Evolutionary conservation across 208 protist genomes (phyloP), one percentile per base, ranked within the genome.

Genomic region (Trypanosoma brucei): DNA sequence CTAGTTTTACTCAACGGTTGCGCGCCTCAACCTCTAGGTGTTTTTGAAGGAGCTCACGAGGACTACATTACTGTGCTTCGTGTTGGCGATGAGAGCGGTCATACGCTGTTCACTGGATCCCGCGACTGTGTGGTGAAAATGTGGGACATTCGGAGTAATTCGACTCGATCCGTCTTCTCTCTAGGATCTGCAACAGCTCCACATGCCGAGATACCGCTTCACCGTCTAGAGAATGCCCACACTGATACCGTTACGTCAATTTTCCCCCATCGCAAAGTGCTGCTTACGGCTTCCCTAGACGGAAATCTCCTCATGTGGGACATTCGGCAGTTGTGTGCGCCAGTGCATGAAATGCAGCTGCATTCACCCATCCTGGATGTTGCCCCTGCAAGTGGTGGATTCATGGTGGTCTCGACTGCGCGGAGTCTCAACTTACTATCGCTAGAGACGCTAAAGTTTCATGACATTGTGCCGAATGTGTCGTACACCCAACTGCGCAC

Each of bases 11-110:
- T 83, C 56, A 81, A 73, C 65, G 69, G 70, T 13, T 57, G 56
- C 30, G 77, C 62, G 39, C 78, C 76, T 46, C 78, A 81, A 55
- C 53, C 72, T n/a, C 54, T 79, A 51, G 70, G 71, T 30, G 78
- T 73, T 11, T 68, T 92, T 44, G 59, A 62, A 1, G 52, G 60
- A 2, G 86, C 77, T 1, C 89, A 95, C 67, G 64, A 66, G 36
- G 86, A 93, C 68, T 90, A 79, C 77, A 87, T 81, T 40, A 95
- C 89, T 3, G 62, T 78, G 1, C 65, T 95, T 49, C 61, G 72
- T 37, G 71, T 75, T 6, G 74, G 77, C 14, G 79, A 81, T 7
- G 84, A 92, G 2, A 69, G 62, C 55, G 83, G 85, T 49, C 67
- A 81, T 52, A 63, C 88, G 39, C 64, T 95, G 22, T 45, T 93